Conservation (phyloP, 805 yeast species). For the Saccharomycopsis babjevae region DNA sequence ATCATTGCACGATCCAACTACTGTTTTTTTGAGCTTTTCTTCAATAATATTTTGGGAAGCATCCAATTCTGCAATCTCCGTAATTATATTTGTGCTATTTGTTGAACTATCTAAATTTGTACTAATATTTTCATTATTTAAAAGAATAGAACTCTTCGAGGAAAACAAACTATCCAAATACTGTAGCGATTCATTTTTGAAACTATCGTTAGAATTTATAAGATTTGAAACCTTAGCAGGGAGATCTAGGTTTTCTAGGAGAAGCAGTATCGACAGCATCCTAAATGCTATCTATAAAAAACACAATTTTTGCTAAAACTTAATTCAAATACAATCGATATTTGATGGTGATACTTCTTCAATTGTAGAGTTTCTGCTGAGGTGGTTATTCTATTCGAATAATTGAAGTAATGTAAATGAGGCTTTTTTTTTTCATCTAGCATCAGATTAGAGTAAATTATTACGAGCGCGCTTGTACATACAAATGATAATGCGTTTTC, state of each 20-base stretch:
- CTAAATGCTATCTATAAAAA: too few relatives aligned
- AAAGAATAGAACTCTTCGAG: not conserved
- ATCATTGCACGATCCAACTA: conserved; percentile 26
- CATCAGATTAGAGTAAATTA: not conserved
- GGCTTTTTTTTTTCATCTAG: not conserved
- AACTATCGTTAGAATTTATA: not conserved
- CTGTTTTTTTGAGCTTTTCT: conserved; percentile 31
- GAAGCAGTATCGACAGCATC: not conserved
- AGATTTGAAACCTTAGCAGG: not conserved
- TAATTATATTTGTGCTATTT: conserved; percentile 26
- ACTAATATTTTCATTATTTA: not conserved
- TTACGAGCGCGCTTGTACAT: not conserved
- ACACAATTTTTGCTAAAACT: not conserved
- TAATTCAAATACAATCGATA: not conserved
- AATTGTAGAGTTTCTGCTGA: too few relatives aligned
- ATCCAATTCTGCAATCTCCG: conserved; percentile 68
- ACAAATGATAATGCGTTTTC: too few relatives aligned
- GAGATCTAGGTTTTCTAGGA: not conserved
- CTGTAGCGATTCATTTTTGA: conserved; percentile 1
- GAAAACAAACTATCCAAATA: conserved; percentile 1
- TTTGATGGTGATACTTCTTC: too few relatives aligned
- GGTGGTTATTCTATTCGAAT: not conserved
- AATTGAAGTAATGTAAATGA: not conserved
- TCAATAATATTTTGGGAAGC: conserved; percentile 41
- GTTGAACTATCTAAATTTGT: not conserved